Evolutionary conservation across 108 stramenopile genomes (phyloP).

Genomic region (Skeletonema costatum): DNA sequence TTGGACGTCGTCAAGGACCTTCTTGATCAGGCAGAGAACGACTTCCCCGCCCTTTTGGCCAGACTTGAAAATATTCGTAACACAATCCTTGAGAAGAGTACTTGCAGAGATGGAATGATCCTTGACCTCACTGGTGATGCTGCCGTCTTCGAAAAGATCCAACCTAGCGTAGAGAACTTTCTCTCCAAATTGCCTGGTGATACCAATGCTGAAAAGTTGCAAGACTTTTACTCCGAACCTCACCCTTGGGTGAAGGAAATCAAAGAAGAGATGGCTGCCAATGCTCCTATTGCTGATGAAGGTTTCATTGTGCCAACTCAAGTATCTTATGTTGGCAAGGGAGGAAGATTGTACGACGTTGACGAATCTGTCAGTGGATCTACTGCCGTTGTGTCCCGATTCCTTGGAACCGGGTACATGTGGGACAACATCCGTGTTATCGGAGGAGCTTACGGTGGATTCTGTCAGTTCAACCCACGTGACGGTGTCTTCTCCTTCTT

Average conservation of each 20-base stretch:
- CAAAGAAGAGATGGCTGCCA: conserved; percentile 73
- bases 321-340: conserved; percentile 94
- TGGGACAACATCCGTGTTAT: conserved; percentile 97
- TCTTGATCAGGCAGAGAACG: conserved; percentile 90
- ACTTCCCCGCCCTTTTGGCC: conserved; percentile 88
- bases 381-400: conserved; percentile 75
- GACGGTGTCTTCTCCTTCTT: conserved; percentile 85
- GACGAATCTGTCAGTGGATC: conserved; percentile 86
- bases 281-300: conserved; percentile 78
- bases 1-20: conserved; percentile 75
- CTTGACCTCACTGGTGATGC: conserved; percentile 93
- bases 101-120: conserved; percentile 85
- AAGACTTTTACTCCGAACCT: conserved; percentile 66
- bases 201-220: conserved; percentile 62
- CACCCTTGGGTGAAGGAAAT: conserved; percentile 85
- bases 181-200: conserved; percentile 74
- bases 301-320: conserved; percentile 95
- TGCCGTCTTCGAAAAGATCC: conserved; percentile 65
- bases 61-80: conserved; percentile 88
- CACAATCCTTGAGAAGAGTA: conserved; percentile 67
- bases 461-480: conserved; percentile 87
- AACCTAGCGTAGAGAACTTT: conserved; percentile 74
- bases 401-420: conserved; percentile 89
- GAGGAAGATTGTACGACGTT: conserved; percentile 81
- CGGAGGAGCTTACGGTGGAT: conserved; percentile 95